These are phyloP conservation scores for Vanrija humicola DNA, from an alignment of 1,284 basidiomycete genomes.

Conservation along the genomic window DNA sequence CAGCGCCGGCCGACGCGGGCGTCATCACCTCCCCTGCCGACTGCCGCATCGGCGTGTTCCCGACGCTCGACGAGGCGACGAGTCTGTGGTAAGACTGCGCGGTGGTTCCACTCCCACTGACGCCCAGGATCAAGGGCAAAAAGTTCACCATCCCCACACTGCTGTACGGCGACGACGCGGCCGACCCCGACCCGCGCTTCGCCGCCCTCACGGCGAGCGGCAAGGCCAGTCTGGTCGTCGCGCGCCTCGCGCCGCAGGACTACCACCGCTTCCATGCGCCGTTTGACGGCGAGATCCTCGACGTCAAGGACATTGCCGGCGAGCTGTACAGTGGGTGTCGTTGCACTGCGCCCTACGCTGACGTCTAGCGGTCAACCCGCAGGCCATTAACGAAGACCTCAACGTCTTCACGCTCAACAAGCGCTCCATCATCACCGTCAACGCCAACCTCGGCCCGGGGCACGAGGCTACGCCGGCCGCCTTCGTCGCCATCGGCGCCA, in stretches of 20 bases:
- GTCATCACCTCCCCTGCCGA: conserved; percentile 68
- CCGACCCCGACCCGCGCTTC: conserved; percentile 52
- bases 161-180: conserved; percentile 54
- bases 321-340: conserved; percentile 43
- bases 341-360: background rate
- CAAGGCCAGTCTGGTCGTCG: conserved; percentile 23
- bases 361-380: conserved; percentile 54
- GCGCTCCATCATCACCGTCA: conserved; percentile 27
- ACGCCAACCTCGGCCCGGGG: conserved; percentile 45
- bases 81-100: conserved; percentile 57
- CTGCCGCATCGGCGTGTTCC: conserved; percentile 67
- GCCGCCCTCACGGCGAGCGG: conserved; percentile 24
- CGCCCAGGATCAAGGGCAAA: conserved; percentile 65
- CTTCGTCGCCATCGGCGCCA: conserved; percentile 50
- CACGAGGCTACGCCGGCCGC: conserved; percentile 34
- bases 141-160: conserved; percentile 65
- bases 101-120: no score
- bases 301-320: conserved; percentile 52
- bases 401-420: conserved; percentile 19
- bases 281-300: conserved; percentile 58
- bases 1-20: conserved; percentile 56
- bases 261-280: conserved; percentile 84
- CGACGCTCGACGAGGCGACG: conserved; percentile 59
- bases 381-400: conserved; percentile 64
- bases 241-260: conserved; percentile 70